Percentiles rank a stretch among this genome's conserved stretches.
phyloP scores from a whole-genome alignment of 2,329 filamentous ascomycete genomes.

The Colletotrichum simmondsii region DNA sequence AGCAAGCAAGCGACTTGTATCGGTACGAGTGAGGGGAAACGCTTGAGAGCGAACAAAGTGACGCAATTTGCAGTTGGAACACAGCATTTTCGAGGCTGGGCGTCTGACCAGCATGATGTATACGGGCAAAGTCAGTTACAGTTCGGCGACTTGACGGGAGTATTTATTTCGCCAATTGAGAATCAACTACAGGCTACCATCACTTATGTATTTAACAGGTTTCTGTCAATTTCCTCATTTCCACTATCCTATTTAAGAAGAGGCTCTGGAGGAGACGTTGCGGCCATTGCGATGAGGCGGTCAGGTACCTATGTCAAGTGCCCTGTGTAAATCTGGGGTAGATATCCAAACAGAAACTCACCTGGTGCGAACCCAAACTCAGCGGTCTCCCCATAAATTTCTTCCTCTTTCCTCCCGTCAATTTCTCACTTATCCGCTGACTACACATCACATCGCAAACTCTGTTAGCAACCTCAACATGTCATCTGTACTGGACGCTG shows the following conservation, averaged over 20 bases:
- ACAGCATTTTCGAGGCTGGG: neutral
- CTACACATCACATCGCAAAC: neutral
- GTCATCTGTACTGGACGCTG: conserved; percentile 36
- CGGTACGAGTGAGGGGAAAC: neutral
- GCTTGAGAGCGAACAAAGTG: neutral
- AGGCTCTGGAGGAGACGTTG: neutral
- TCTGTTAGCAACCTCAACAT: neutral
- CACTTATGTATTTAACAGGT: neutral
- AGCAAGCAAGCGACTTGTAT: neutral
- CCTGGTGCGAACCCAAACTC: neutral
- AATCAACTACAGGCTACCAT: neutral
- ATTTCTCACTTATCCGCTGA: neutral
- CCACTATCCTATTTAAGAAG: neutral
- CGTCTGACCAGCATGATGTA: neutral
- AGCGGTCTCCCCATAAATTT: conserved; percentile 27
- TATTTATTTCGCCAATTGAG: neutral
- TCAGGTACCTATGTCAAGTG: neutral
- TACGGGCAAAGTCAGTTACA: too few relatives aligned
- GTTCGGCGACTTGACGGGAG: neutral
- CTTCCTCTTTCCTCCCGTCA: neutral
- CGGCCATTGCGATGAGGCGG: neutral
- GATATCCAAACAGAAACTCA: neutral
- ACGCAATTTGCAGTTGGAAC: neutral
- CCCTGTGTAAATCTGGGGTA: conserved; percentile 8
- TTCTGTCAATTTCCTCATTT: neutral